Evolutionary conservation across 345 rosid genomes (phyloP), one percentile per base, ranked within the genome.

Genomic region (Citrus australasica): DNA sequence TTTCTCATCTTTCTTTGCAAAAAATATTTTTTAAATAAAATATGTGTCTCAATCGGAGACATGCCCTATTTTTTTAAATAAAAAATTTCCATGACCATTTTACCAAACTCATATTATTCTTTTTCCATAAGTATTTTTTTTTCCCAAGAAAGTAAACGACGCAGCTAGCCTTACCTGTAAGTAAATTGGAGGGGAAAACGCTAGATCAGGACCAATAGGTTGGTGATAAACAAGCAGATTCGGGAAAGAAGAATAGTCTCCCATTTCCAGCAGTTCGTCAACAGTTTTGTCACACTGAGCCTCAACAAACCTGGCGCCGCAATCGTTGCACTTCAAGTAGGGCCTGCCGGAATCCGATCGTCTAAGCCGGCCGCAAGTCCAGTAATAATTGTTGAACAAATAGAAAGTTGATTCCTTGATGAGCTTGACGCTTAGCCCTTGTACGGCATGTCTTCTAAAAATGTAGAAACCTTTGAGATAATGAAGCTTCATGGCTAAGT

Each of bases 401-500:
- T 33, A 11, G 85, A 94, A 94, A 85, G 87, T 76, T 4, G 85
- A 25, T 65, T 88, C 93, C 82, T 92, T 94, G 37, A 92, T 75
- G 2, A 27, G 64, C 79, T 4, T 60, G 9, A 73, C 25, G 82
- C 81, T 86, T 25, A 91, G 27, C 35, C 88, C 94, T 62, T 84
- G 80, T 25, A 78, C 79, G 14, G 90, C 89, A 33, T 88, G 67
- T 63, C 81, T 71, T 30, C 74, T 66, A 73, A 90, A 90, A 55
- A 88, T 81, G 76, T 94, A 90, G 2, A 86, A 84, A 24, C 83
- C 87, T 59, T 79, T 86, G 5, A 92, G 76, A 83, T 95, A 93
- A 82, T 92, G 97, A 7, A 93, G 92, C 79, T 95, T 95, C 98
- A 88, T 86, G 88, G 95, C 93, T 8, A 95, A 82, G 86, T 91